Percentiles rank a stretch among this genome's conserved stretches.
Evolutionary conservation across 1,284 basidiomycete genomes (phyloP).

Genomic region (Anthracocystis panici-leucophaei): DNA sequence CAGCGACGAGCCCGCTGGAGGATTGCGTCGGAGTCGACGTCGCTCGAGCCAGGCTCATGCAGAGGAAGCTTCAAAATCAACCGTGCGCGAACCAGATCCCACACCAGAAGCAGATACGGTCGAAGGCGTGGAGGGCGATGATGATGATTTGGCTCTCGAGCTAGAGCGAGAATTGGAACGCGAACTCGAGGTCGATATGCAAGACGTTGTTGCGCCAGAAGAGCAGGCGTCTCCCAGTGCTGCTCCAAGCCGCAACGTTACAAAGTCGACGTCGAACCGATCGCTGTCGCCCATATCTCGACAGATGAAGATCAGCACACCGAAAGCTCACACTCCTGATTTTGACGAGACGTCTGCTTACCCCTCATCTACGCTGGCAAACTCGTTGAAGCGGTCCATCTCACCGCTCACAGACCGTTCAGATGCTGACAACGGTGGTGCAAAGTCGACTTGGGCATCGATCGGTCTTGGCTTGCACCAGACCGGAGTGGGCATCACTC

Average conservation of each 20-base stretch:
- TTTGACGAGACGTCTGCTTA: constrained; percentile 1
- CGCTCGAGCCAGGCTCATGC: constrained; percentile 31
- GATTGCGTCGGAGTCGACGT: constrained; percentile 30
- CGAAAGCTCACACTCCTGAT: constrained; percentile 42
- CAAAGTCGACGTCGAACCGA: constrained; percentile 2
- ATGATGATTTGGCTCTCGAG: constrained; percentile 42
- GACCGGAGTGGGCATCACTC: constrained; percentile 37
- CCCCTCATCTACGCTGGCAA: not conserved
- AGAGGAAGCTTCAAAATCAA: constrained; percentile 1
- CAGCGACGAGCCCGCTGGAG: constrained; percentile 10
- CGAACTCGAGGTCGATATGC: constrained; percentile 36
- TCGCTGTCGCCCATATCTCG: constrained; percentile 33
- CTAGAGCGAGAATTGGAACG: constrained; percentile 46
- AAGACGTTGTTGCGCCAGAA: constrained; percentile 11
- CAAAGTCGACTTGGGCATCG: constrained; percentile 9
- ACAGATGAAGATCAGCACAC: constrained; percentile 25
- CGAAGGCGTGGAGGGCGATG: constrained; percentile 13
- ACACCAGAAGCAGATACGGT: not conserved
- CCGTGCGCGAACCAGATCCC: not conserved
- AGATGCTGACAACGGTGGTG: not conserved
- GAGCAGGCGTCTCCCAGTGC: not conserved
- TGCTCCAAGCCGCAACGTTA: too few species aligned
- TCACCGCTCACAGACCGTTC: constrained; percentile 14
- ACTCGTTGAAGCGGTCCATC: not conserved
- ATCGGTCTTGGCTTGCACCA: constrained; percentile 45